Base-by-base conservation (phyloP, 108 stramenopile genomes). In the Nannochloropsis gaditana region DNA sequence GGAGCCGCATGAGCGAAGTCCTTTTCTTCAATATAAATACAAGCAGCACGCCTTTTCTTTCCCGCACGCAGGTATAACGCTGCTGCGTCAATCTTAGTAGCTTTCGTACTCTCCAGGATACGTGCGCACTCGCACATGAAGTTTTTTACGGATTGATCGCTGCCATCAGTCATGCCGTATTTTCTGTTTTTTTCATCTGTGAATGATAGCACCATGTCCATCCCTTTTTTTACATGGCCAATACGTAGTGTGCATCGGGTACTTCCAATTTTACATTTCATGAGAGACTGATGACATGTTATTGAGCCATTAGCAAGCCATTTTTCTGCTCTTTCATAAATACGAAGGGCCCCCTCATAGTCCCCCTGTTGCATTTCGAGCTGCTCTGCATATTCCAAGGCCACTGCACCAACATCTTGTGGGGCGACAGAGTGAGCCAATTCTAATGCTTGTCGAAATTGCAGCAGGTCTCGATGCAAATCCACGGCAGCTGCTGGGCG, bases 401-500 rank as follows among this genome's bases (percentile, higher is more conserved):
- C 88, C 9, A 93, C 80, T 41, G 86, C 89, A 5, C 92, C 90
- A 3, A 92, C 86, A 79, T 91, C 44, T 41, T 84, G 42, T 19
- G 92, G 91, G 5, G 91, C 91, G 10, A 93, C 80, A 10, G 85
- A 83, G 43, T 87, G 88, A 5, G 93, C 92, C 2, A 93, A 87
- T 84, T 90, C 91, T 5, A 93, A 84, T 21, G 93, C 93, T 73
- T 92, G 89, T 44, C 93, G 92, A 91, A 91, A 93, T 80, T 93
- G 92, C 42, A 90, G 80, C 44, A 93, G 82, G 79, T 93, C 92
- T 43, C 87, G 44, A 5, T 87, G 85, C 92, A 93, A 91, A 15
- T 92, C 90, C 41, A 93, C 83, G 10, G 93, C 93, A 9, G 83
- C 86, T 19, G 59, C 45, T 9, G 93, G 93, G 11, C 80, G 81